A percentile compares a stretch with the other conserved stretches of the same genome.
phyloP scores from a whole-genome alignment of 2,329 filamentous ascomycete species.

The Fusarium tuaranense region DNA sequence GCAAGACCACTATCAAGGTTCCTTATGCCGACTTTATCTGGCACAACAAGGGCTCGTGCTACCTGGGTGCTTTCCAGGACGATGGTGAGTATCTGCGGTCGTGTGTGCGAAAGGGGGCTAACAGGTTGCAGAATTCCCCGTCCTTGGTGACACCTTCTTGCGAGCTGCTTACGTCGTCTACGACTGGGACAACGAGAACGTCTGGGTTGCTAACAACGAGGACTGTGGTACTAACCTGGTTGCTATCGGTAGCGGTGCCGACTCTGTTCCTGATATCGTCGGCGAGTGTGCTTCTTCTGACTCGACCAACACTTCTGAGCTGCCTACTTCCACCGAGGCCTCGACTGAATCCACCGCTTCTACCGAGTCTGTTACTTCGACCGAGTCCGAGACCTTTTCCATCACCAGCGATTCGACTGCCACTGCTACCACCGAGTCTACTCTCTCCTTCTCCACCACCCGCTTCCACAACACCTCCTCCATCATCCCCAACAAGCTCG shows the following conservation, averaged over 20 bases:
- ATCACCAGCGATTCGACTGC: conserved; percentile 1
- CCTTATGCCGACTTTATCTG: conserved; percentile 61
- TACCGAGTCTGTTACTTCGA: background rate
- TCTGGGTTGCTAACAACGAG: conserved; percentile 52
- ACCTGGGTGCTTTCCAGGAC: conserved; percentile 61
- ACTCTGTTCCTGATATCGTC: conserved; percentile 47
- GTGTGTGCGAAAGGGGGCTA: background rate
- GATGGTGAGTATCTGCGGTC: conserved; percentile 24
- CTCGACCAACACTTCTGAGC: conserved; percentile 28
- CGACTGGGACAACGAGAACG: conserved; percentile 54
- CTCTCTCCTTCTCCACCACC: conserved; percentile 28
- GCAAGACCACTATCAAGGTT: conserved; percentile 57
- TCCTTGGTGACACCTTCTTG: conserved; percentile 60
- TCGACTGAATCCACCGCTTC: conserved; percentile 5
- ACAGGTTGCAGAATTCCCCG: conserved; percentile 43
- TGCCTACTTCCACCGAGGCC: conserved; percentile 28
- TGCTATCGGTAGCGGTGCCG: conserved; percentile 54
- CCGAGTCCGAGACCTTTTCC: background rate
- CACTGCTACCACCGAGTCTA: conserved; percentile 13
- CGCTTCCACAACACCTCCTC: conserved; percentile 32
- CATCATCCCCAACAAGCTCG: conserved; percentile 5
- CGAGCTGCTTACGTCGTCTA: conserved; percentile 59
- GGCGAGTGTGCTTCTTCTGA: conserved; percentile 46
- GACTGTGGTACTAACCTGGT: conserved; percentile 54
- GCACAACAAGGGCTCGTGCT: conserved; percentile 48